These are phyloP conservation scores for Aaosphaeria pasadenensis DNA, from an alignment of 2,329 filamentous ascomycete species.

Conservation along the genomic window DNA sequence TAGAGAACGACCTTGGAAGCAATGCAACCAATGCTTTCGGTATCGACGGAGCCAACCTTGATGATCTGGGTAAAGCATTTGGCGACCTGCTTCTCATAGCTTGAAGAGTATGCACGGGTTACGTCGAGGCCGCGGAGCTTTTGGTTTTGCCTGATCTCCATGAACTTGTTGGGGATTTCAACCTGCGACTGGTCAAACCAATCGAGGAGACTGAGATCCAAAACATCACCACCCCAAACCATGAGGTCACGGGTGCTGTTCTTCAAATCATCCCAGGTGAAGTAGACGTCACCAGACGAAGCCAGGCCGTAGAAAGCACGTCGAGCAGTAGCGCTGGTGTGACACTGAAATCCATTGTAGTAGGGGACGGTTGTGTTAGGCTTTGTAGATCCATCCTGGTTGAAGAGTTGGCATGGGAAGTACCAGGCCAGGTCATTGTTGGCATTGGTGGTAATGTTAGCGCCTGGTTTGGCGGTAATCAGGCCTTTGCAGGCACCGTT, in stretches of 20 bases:
- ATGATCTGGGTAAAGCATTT: slow-evolving; percentile 90
- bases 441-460: slow-evolving; percentile 75
- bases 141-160: slow-evolving; percentile 69
- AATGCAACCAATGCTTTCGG: slow-evolving; percentile 94
- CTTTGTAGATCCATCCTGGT: slow-evolving; percentile 82
- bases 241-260: slow-evolving; percentile 87
- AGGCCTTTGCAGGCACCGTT: slow-evolving; percentile 94
- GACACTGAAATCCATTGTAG: slow-evolving; percentile 85
- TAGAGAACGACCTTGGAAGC: slow-evolving; percentile 97
- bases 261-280: slow-evolving; percentile 89
- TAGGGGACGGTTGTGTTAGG: slow-evolving; percentile 72
- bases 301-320: slow-evolving; percentile 71
- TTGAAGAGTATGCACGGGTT: slow-evolving; percentile 80
- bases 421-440: slow-evolving; percentile 83
- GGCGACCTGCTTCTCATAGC: slow-evolving; percentile 74
- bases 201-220: slow-evolving; percentile 81
- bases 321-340: slow-evolving; percentile 69
- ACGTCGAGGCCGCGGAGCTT: slow-evolving; percentile 80
- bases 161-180: slow-evolving; percentile 70
- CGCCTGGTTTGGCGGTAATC: slow-evolving; percentile 68
- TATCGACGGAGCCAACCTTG: slow-evolving; percentile 94
- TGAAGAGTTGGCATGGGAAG: slow-evolving; percentile 88
- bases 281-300: slow-evolving; percentile 84
- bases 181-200: slow-evolving; percentile 90
- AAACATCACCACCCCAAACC: slow-evolving; percentile 89